Percentiles rank a stretch among this genome's conserved stretches.
These are phyloP conservation scores for Beauveria brongniartii DNA, from an alignment of 2,329 filamentous ascomycete species.

Conservation along the genomic window DNA sequence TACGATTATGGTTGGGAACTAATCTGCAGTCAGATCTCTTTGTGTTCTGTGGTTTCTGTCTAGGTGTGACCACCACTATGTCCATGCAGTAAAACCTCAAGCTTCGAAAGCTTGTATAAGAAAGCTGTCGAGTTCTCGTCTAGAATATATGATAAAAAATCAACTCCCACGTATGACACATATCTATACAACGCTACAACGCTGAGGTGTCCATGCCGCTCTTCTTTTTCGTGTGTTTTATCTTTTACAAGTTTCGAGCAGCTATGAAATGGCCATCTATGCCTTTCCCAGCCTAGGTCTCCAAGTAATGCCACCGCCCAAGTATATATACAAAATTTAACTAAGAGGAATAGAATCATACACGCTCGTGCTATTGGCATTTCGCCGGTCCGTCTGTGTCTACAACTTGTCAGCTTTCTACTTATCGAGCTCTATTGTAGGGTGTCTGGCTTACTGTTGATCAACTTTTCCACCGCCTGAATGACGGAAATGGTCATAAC, in stretches of 20 bases:
- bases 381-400: constrained; percentile 12
- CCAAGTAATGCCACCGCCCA: neutral
- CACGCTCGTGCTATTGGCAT: neutral
- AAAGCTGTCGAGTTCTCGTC: neutral
- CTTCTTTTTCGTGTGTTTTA: no score
- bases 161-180: constrained; percentile 2
- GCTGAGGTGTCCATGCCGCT: neutral
- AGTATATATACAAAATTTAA: neutral
- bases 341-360: neutral
- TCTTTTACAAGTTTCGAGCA: neutral
- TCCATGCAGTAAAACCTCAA: no score
- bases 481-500: constrained; percentile 78
- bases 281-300: neutral
- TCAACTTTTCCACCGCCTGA: constrained; percentile 63
- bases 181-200: neutral
- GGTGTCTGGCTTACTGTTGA: constrained; percentile 31
- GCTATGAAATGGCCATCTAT: neutral
- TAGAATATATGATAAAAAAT: neutral
- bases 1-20: no score
- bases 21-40: no score
- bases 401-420: constrained; percentile 2
- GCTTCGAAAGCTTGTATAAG: neutral
- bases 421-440: neutral
- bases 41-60: no score
- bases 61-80: no score